Evolutionary conservation across 495 filamentous ascomycete species (phyloP), one percentile per base, ranked within the genome.

Genomic region (Penicillium longicatenatum): DNA sequence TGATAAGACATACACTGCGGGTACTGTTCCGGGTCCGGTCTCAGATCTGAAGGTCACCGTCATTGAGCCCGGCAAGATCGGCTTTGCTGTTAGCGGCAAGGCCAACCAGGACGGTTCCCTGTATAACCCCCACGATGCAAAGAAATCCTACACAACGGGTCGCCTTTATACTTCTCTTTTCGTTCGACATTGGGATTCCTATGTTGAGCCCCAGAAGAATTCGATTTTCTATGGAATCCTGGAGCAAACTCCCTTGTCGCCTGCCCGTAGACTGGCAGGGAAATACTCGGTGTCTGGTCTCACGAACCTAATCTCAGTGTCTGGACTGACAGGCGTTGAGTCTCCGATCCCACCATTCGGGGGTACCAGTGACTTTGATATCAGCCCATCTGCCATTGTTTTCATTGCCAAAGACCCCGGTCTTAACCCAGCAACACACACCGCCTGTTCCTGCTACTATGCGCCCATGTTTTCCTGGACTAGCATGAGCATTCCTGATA

Each of bases 401-500:
- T 97, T 97, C 69, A 84, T 95, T 29, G 86, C 92, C 0, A 95
- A 91, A 62, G 92, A 95, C 63, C 93, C 92, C 0, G 79, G 81
- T 7, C 65, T 94, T 4, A 85, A 91, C 60, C 85, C 87, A 5
- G 93, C 93, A 0, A 80, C 84, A 12, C 87, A 94, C 72, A 97
- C 93, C 4, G 89, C 92, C 59, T 87, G 87, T 35, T 85, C 71
- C 6, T 77, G 71, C 55, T 78, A 79, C 56, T 87, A 86, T 59
- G 80, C 91, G 7, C 82, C 88, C 2, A 79, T 94, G 74, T 73
- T 74, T 58, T 78, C 76, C 9, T 80, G 77, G 68, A 78, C 75
- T 14, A 84, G 86, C 59, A 75, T 83, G 50, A 82, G 84, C 52
- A 52, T 67, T 35, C 53, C 65, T 11, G 64, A 79, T 56, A 46